Conservation (phyloP, 352 stramenopile species). For the Pythium volutum region DNA sequence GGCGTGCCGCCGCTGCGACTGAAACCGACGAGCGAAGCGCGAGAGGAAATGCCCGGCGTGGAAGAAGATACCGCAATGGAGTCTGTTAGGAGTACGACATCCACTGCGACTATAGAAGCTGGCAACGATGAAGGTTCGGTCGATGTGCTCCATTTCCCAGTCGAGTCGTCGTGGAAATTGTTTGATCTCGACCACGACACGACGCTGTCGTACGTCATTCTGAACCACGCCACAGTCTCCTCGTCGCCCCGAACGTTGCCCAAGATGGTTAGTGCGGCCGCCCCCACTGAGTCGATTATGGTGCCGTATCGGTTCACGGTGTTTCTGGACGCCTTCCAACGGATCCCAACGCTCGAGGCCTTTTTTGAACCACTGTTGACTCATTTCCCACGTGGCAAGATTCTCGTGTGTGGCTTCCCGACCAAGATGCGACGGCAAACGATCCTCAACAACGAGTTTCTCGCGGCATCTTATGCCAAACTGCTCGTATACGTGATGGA, state of each 20-base stretch:
- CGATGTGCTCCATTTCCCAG: conserved; percentile 31
- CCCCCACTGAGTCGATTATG: neutral
- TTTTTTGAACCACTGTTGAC: conserved; percentile 60
- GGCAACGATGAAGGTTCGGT: neutral
- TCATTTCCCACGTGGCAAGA: conserved; percentile 59
- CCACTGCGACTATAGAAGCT: neutral
- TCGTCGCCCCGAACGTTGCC: neutral
- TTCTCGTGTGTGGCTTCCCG: conserved; percentile 62
- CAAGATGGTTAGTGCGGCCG: conserved; percentile 3
- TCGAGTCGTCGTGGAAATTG: conserved; percentile 36
- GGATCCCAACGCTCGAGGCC: conserved; percentile 45
- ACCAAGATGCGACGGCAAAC: conserved; percentile 30
- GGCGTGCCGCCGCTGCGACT: conserved; percentile 5
- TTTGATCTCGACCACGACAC: conserved; percentile 49
- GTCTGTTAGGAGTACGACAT: conserved; percentile 11
- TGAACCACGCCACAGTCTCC: conserved; percentile 33
- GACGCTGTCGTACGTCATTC: conserved; percentile 43
- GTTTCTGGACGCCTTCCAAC: conserved; percentile 66
- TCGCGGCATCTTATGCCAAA: conserved; percentile 41
- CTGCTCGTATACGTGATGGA: conserved; percentile 52
- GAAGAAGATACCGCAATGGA: neutral
- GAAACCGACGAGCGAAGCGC: neutral
- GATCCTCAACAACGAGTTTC: conserved; percentile 51
- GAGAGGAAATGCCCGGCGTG: neutral
- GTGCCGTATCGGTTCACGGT: conserved; percentile 53